Evolutionary conservation across 2,329 filamentous ascomycete genomes (phyloP), one percentile per base, ranked within the genome.

Genomic region (Capronia epimyces): DNA sequence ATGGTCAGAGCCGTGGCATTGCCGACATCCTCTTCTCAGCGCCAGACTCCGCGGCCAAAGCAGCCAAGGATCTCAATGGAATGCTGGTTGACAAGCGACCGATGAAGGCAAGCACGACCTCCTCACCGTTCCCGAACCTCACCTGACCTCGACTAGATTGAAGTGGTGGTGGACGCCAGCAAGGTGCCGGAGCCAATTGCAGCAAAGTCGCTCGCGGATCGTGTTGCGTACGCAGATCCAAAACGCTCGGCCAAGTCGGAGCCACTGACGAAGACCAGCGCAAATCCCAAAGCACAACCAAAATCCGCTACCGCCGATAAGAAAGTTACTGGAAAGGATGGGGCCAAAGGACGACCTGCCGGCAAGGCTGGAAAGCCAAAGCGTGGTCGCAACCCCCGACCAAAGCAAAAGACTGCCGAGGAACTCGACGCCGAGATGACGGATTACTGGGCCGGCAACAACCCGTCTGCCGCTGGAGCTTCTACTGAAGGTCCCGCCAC

Each of bases 361-460:
- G 82, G 82, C 61, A 85, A 75, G 64, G 75, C 78, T 58, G 85
- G 63, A 76, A 94, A 81, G 71, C 72, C 77, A 74, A 97, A 96
- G 85, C 94, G 89, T 0, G 82, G 85, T 1, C 82, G 83, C 61
- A 84, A 75, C 64, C 75, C 78, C 59, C 85, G 60, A 73, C 83
- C 64, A 76, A 94, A 82, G 71, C 72, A 77, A 75, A 97, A 97
- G 86, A 95, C 89, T 0, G 83, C 86, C 1, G 91, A 95, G 67
- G 90, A 98, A 74, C 82, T 98, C 21, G 93, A 98, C 68, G 89
- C 88, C 3, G 93, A 98, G 70, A 98, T 98, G 93, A 84, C 82
- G 16, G 93, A 97, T 70, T 98, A 98, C 75, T 97, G 94, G 67
- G 82, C 77, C 46, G 67, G 68, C 24, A 72, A 66, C 43, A 66